Base-by-base conservation (phyloP, 1,284 basidiomycete species). In the Malassezia arunalokei region DNA sequence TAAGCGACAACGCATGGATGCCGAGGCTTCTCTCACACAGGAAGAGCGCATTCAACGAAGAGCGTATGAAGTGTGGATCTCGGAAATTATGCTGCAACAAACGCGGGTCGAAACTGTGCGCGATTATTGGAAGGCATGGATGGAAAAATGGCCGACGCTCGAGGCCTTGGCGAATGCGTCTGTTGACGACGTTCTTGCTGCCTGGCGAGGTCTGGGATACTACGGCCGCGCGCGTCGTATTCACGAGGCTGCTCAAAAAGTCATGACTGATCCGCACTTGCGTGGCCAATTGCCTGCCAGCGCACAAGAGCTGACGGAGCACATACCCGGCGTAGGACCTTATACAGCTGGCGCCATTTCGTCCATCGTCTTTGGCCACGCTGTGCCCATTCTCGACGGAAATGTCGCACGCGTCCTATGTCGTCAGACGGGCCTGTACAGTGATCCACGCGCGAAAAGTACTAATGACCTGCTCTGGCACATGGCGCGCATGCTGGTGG, bases 41-140 rank as follows among this genome's bases (percentile, higher is more conserved):
- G 11, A 66, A 0, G 78, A 80, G 32, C 80, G 79, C 40, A 47
- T 64, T 55, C 56, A 57, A 45, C 44, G 45, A 20, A 51, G 59
- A 17, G 53, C 71, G 12, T 71, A 54, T 37, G 57, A 87, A 83
- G 85, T 87, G 9, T 87, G 85, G 83, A 78, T 94, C 40, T 87
- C 85, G 9, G 89, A 95, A 74, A 85, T 95, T 59, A 96, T 96
- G 92, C 79, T 95, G 6, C 92, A 98, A 72, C 92, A 98, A 74
- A 96, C 92, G 0, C 89, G 60, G 11, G 68, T 70, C n/a, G 57
- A 59, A 40, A 70, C 66, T 3, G 66, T 73, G 46, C 63, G 63
- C 28, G 44, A 46, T 9, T 71, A 67, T 50, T 73, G 59, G 59
- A 41, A 51, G n/a, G 55, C 52, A n/a, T 72, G 69, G 69, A 66